phyloP scores from a whole-genome alignment of 441 rosid genomes.

The Gossypium laxum region DNA sequence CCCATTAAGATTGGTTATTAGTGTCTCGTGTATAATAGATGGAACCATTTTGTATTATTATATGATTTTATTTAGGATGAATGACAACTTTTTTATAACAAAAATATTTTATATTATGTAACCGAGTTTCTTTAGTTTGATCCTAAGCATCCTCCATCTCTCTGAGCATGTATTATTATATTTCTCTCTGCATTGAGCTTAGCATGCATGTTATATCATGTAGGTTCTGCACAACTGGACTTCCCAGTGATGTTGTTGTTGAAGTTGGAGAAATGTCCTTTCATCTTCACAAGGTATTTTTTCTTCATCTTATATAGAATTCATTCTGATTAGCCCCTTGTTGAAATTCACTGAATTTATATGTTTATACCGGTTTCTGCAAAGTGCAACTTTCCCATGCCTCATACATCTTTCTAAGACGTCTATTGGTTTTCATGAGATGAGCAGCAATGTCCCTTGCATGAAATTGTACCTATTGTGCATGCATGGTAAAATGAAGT shows the following conservation, averaged over 20 bases:
- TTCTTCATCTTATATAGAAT: neutral
- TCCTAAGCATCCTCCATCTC: neutral
- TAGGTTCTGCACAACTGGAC: conserved; percentile 96
- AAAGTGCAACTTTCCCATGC: neutral
- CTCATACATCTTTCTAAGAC: neutral
- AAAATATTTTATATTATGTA: neutral
- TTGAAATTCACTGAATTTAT: neutral
- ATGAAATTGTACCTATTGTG: neutral
- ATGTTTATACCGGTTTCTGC: neutral
- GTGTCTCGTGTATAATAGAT: neutral
- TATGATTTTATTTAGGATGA: neutral
- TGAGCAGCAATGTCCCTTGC: neutral
- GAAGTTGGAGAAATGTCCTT: conserved; percentile 91
- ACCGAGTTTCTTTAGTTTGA: neutral
- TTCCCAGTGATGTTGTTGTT: conserved; percentile 80
- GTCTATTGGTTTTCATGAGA: neutral
- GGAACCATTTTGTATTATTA: neutral
- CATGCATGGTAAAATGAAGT: neutral
- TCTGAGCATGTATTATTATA: neutral
- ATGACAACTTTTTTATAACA: neutral
- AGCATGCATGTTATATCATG: conserved; percentile 6
- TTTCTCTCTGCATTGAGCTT: neutral
- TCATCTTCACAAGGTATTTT: conserved; percentile 89
- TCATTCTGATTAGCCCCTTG: neutral
- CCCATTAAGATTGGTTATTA: neutral